Evolutionary conservation across 73 alveolate genomes (phyloP).

Genomic region (Effrenium voratum): DNA sequence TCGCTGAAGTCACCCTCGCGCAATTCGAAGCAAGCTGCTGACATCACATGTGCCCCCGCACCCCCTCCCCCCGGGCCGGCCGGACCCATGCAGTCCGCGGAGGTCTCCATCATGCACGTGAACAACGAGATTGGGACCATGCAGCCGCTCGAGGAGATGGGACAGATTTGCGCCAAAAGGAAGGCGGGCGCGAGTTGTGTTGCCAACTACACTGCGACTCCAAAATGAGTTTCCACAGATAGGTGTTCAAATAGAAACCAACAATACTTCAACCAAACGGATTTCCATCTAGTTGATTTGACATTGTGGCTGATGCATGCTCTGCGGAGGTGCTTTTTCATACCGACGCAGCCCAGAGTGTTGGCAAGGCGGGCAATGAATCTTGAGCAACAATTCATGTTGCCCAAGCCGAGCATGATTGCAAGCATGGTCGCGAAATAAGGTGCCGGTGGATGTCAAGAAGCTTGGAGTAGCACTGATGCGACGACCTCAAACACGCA

Average conservation of each 20-base stretch:
- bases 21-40: too few relatives aligned
- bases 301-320: too few relatives aligned
- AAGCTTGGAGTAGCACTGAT: slow-evolving; percentile 95
- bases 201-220: too few relatives aligned
- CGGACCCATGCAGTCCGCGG: neutral
- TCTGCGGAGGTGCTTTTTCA: slow-evolving; percentile 97
- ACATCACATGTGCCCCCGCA: neutral
- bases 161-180: slow-evolving; percentile 97
- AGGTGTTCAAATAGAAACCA: too few relatives aligned
- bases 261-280: too few relatives aligned
- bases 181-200: slow-evolving; percentile 44
- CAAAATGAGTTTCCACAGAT: too few relatives aligned
- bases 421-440: neutral
- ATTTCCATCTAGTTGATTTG: too few relatives aligned
- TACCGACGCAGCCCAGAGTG: slow-evolving; percentile 99
- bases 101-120: slow-evolving; percentile 98
- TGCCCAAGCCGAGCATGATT: neutral
- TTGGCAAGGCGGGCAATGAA: slow-evolving; percentile 89
- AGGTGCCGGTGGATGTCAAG: slow-evolving; percentile 97
- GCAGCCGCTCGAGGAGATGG: slow-evolving; percentile 99
- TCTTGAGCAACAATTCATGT: neutral
- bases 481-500: neutral
- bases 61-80: neutral
- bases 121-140: slow-evolving; percentile 99
- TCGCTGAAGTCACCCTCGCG: too few relatives aligned